phyloP scores from a whole-genome alignment of 164 flowering plant genomes.

The Kingdonia uniflora region DNA sequence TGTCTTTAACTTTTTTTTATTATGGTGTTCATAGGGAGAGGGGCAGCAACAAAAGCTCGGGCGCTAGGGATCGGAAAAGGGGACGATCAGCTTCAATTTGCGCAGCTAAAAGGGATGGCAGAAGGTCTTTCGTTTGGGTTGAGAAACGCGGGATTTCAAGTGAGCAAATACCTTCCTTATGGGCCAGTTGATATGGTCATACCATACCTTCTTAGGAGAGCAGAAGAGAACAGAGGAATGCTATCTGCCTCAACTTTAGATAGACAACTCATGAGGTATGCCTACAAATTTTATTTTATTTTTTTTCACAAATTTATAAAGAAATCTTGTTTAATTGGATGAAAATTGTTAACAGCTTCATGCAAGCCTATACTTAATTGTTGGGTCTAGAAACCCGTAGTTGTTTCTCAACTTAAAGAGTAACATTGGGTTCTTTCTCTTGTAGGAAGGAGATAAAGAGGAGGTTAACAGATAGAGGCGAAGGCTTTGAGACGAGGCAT shows the following conservation, averaged over 20 bases:
- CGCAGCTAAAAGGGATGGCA: slow-evolving; percentile 92
- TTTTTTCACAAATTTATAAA: no score
- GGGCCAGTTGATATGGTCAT: slow-evolving; percentile 71
- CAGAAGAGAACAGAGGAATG: slow-evolving; percentile 84
- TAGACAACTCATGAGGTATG: slow-evolving; percentile 59
- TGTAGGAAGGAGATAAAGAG: background rate
- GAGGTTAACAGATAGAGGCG: no score
- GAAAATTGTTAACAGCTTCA: no score
- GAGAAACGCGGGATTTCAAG: slow-evolving; percentile 71
- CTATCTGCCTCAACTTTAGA: slow-evolving; percentile 54
- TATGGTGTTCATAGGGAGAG: slow-evolving; percentile 30
- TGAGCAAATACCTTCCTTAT: slow-evolving; percentile 83
- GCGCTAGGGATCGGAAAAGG: slow-evolving; percentile 53
- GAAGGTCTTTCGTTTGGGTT: slow-evolving; percentile 63
- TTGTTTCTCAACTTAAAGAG: no score
- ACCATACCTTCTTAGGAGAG: slow-evolving; percentile 80
- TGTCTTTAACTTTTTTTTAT: background rate
- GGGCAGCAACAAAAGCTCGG: slow-evolving; percentile 47
- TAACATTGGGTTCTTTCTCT: no score
- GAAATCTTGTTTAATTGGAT: no score
- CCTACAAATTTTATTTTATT: background rate
- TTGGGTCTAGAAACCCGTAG: no score
- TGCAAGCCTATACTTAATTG: no score
- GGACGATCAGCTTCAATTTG: slow-evolving; percentile 53
- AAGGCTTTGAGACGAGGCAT: no score